Conservation (phyloP, 169 alveolate genomes). For the Eimeria sp. region DNA sequence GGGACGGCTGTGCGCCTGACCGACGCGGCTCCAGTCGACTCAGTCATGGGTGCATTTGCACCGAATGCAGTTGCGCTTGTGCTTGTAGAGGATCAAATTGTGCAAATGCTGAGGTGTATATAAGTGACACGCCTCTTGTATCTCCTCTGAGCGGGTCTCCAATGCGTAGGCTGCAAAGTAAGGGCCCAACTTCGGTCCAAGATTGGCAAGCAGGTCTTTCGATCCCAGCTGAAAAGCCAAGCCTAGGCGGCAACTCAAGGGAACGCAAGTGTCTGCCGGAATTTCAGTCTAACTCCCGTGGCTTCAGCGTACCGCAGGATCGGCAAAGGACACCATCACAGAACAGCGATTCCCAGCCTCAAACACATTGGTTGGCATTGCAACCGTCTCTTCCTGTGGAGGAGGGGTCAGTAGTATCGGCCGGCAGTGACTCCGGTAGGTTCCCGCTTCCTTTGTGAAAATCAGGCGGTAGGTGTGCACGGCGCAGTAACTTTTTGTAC, state of each 20-base stretch:
- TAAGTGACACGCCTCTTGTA: neutral
- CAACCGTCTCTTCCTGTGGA: neutral
- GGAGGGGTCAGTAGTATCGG: neutral
- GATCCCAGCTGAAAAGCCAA: neutral
- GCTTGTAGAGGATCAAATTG: neutral
- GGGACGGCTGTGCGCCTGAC: neutral
- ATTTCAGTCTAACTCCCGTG: neutral
- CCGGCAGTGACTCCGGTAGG: conserved; percentile 11
- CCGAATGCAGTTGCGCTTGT: neutral
- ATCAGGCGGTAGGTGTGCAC: neutral
- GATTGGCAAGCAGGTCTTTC: neutral
- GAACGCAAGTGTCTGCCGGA: neutral
- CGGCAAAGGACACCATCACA: neutral
- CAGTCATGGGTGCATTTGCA: neutral
- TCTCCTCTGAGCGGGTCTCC: neutral
- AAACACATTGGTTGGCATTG: neutral
- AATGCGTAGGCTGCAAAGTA: neutral
- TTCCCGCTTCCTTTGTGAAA: neutral
- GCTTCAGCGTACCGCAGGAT: neutral
- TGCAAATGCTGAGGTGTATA: neutral
- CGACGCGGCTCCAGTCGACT: neutral
- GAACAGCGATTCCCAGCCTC: neutral
- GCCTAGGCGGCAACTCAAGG: neutral
- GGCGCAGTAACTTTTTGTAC: neutral
- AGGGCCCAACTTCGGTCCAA: neutral